Base-by-base conservation (phyloP, 805 yeast species). In the Pichia membranifaciens region DNA sequence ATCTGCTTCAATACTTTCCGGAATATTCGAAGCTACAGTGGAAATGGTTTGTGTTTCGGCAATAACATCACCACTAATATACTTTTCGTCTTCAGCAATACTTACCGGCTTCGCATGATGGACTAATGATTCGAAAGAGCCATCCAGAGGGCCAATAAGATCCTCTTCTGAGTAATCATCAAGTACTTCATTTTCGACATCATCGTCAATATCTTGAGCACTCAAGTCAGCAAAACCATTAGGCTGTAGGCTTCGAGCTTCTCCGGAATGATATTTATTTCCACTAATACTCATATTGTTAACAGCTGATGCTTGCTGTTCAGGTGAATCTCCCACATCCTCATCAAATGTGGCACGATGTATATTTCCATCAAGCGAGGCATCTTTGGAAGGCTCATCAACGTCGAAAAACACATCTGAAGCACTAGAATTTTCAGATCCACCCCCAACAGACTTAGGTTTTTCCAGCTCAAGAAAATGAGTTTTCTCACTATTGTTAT, bases 391-490 rank as follows among this genome's bases (percentile, higher is more conserved):
- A 16, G 16, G n/a, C 17, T 47, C 50, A 6, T 20, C 34, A 36
- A 31, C 50, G 33, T 47, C 50, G 35, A 15, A 47, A 23, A 43
- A 47, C 2, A 43, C 22, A 22, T 47, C 50, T 4, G 50, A 47
- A 8, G 41, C n/a, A 34, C 50, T 47, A 6, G 50, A 47, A 12
- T 31, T n/a, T 32, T 42, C 46, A 5, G 50, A 47, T 9, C 20
- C 28, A 12, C 20, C 10, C 16, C 23, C 18, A n/a, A 31, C 8
- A 20, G 35, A 21, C 6, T 16, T 35, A 18, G 38, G 20, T 34
- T 20, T 22, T 15, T 17, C 16, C 7, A 41, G 16, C 12, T 32
- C 29, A n/a, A 28, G 23, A 7, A 41, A n/a, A 10, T n/a, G 15
- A 8, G 31, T n/a, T 15, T 17, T 37, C 21, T 37, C 23, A 8